phyloP scores from a whole-genome alignment of 73 alveolate genomes.

The Paramecium sexaurelia region DNA sequence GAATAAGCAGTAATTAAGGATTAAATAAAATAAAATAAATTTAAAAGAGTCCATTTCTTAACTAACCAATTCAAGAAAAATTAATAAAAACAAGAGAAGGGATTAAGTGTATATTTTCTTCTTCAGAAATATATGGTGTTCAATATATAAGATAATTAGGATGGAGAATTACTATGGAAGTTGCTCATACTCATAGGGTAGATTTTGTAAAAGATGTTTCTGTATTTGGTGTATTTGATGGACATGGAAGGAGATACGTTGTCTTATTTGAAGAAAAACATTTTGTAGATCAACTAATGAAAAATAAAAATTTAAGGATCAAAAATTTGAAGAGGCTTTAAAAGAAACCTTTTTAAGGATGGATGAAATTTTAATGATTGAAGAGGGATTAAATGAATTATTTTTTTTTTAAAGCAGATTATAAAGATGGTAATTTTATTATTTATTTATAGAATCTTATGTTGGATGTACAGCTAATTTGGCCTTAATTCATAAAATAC shows the following conservation, averaged over 20 bases:
- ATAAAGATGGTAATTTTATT: constrained; percentile 62
- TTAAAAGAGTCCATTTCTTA: constrained; percentile 80
- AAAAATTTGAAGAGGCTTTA: constrained; percentile 80
- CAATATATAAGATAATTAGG: neutral
- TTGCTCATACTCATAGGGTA: constrained; percentile 70
- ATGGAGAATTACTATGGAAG: constrained; percentile 83
- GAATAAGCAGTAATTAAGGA: neutral
- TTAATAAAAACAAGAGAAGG: constrained; percentile 61
- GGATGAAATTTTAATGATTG: constrained; percentile 83
- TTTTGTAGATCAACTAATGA: constrained; percentile 72
- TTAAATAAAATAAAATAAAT: neutral
- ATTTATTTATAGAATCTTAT: constrained; percentile 62
- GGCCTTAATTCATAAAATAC: constrained; percentile 83
- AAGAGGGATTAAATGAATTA: constrained; percentile 80
- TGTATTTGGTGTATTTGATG: constrained; percentile 91
- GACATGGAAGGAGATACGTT: constrained; percentile 87
- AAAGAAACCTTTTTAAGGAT: constrained; percentile 84
- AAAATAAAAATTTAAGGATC: constrained; percentile 72
- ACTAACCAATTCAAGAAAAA: constrained; percentile 72
- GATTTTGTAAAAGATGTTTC: constrained; percentile 34
- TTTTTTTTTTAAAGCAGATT: constrained; percentile 50
- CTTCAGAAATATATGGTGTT: constrained; percentile 91
- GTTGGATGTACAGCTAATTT: constrained; percentile 94
- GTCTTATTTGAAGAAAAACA: constrained; percentile 74
- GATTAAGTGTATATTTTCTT: constrained; percentile 70